phyloP scores from a whole-genome alignment of 108 stramenopile species.

The Licmophora abbreviata region DNA sequence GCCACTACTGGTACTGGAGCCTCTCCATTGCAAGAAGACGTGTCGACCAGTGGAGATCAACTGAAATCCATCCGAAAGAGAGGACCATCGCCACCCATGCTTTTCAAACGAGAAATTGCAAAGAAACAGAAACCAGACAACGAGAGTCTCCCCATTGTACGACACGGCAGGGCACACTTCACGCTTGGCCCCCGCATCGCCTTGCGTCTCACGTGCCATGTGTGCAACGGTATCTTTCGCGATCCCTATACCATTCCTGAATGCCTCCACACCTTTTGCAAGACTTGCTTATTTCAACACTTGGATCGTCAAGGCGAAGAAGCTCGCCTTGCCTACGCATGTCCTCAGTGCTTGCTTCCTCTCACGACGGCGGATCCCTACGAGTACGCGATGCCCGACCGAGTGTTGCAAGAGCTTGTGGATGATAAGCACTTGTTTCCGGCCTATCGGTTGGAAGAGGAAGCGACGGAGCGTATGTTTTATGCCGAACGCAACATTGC shows the following conservation, averaged over 20 bases:
- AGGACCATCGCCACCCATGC: too few species aligned
- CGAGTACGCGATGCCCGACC: constrained; percentile 31
- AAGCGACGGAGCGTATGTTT: constrained; percentile 27
- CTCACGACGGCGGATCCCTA: too few species aligned
- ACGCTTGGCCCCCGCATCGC: constrained; percentile 22
- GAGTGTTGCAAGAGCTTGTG: constrained; percentile 45
- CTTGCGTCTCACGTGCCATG: constrained; percentile 35
- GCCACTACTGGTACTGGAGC: too few species aligned
- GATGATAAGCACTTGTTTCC: constrained; percentile 43
- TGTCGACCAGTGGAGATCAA: too few species aligned
- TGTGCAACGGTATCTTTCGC: constrained; percentile 55
- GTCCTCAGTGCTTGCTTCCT: constrained; percentile 38
- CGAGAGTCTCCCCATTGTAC: too few species aligned
- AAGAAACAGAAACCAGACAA: too few species aligned
- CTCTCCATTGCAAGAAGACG: too few species aligned
- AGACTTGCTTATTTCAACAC: constrained; percentile 44
- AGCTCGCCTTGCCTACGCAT: too few species aligned
- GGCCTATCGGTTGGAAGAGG: constrained; percentile 18
- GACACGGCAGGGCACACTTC: constrained; percentile 22
- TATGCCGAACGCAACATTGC: constrained; percentile 29
- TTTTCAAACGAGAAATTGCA: too few species aligned
- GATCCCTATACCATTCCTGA: constrained; percentile 58
- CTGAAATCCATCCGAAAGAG: too few species aligned
- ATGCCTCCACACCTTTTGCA: constrained; percentile 69
- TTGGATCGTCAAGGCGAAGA: too few species aligned